Evolutionary conservation across 495 filamentous ascomycete genomes (phyloP).

Genomic region (Tuber brumale): DNA sequence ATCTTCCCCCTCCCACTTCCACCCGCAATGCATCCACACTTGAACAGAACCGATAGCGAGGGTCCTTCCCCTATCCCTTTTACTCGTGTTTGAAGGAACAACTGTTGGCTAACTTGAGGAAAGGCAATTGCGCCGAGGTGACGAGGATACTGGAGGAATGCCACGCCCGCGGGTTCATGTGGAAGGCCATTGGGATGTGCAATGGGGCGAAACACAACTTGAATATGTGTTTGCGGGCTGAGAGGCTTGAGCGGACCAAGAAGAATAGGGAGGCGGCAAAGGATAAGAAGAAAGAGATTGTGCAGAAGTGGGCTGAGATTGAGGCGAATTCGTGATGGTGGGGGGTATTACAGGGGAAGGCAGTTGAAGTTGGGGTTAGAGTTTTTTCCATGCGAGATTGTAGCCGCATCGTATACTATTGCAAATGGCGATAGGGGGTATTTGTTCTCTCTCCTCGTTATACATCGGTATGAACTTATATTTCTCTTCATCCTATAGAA

Average conservation of each 20-base stretch:
- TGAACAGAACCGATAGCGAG: constrained; percentile 82
- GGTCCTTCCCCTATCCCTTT: constrained; percentile 51
- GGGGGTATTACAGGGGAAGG: background rate
- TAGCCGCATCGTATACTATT: constrained; percentile 3
- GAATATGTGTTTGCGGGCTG: constrained; percentile 70
- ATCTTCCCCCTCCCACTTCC: background rate
- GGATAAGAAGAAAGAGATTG: constrained; percentile 60
- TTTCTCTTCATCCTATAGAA: background rate
- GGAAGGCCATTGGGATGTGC: constrained; percentile 83
- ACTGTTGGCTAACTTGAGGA: constrained; percentile 3
- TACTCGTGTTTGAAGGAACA: constrained; percentile 1
- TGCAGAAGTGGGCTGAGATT: constrained; percentile 73
- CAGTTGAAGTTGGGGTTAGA: background rate
- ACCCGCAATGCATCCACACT: constrained; percentile 83
- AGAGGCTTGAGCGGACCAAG: constrained; percentile 68
- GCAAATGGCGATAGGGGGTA: background rate
- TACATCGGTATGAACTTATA: background rate
- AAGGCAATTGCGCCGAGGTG: constrained; percentile 73
- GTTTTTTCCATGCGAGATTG: constrained; percentile 7
- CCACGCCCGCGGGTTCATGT: constrained; percentile 84
- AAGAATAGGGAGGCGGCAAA: constrained; percentile 67
- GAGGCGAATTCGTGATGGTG: constrained; percentile 59
- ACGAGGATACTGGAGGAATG: constrained; percentile 92
- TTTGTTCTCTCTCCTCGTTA: background rate
- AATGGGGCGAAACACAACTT: constrained; percentile 75